phyloP scores from a whole-genome alignment of 2,329 filamentous ascomycete genomes.

The Aspergillus sp. region DNA sequence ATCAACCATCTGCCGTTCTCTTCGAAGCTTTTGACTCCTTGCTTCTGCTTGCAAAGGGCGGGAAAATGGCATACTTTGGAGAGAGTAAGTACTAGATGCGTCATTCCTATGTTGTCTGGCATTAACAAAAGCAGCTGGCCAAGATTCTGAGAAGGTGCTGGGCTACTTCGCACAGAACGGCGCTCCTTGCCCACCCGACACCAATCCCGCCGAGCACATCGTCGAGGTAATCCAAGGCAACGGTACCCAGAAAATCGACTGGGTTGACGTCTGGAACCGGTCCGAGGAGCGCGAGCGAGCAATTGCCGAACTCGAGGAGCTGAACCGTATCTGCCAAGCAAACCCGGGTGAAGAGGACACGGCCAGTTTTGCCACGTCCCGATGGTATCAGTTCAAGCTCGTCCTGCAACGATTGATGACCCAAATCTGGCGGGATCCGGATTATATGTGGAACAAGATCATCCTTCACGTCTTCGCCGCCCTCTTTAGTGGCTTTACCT shows the following conservation, averaged over 20 bases:
- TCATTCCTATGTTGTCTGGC: background rate
- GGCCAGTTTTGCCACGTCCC: slow-evolving; percentile 43
- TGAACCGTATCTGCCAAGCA: slow-evolving; percentile 29
- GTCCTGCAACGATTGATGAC: slow-evolving; percentile 39
- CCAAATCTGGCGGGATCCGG: slow-evolving; percentile 42
- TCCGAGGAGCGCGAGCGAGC: slow-evolving; percentile 35
- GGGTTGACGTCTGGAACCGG: slow-evolving; percentile 39
- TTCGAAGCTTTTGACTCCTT: slow-evolving; percentile 71
- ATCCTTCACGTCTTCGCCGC: slow-evolving; percentile 59
- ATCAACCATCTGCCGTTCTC: slow-evolving; percentile 69
- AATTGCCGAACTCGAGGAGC: slow-evolving; percentile 30
- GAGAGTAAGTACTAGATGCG: slow-evolving; percentile 42
- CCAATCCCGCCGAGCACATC: slow-evolving; percentile 58
- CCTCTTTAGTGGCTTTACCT: slow-evolving; percentile 66
- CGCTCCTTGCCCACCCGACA: slow-evolving; percentile 56
- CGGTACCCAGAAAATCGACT: slow-evolving; percentile 30
- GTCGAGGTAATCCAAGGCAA: slow-evolving; percentile 43
- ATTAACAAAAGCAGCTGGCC: slow-evolving; percentile 29
- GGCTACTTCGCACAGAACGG: slow-evolving; percentile 59
- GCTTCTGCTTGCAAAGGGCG: slow-evolving; percentile 66
- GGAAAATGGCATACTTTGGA: slow-evolving; percentile 70
- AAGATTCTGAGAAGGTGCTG: slow-evolving; percentile 47
- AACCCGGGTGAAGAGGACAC: slow-evolving; percentile 36
- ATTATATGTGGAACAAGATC: slow-evolving; percentile 54
- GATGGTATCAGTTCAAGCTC: slow-evolving; percentile 45